Evolutionary conservation across 78 protist genomes (phyloP).

Genomic region (Dictyostelium brefeldianum): DNA sequence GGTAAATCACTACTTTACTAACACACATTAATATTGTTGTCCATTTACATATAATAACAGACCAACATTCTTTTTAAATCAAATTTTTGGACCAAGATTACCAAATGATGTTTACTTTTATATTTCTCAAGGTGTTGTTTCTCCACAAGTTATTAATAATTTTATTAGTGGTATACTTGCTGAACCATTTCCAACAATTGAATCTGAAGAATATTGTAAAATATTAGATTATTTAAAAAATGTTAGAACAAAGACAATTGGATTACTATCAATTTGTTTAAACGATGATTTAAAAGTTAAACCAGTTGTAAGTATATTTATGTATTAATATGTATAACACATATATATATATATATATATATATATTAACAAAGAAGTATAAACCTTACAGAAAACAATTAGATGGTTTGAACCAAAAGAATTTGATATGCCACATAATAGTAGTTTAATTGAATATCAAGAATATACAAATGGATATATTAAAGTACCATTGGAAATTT

Average conservation of each 20-base stretch:
- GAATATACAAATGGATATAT: background rate
- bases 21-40: no score
- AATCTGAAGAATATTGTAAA: conserved; percentile 53
- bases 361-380: background rate
- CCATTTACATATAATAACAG: no score
- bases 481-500: background rate
- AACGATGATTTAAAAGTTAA: conserved; percentile 42
- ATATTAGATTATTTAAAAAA: conserved; percentile 65
- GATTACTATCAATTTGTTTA: conserved; percentile 25
- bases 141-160: conserved; percentile 73
- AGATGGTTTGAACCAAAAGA: conserved; percentile 81
- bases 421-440: conserved; percentile 48
- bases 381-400: conserved; percentile 26
- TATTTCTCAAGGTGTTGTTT: conserved; percentile 67
- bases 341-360: background rate
- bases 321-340: background rate
- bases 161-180: conserved; percentile 45
- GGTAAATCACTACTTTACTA: no score
- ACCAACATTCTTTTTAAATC: conserved; percentile 23
- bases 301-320: conserved; percentile 7
- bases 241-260: conserved; percentile 58
- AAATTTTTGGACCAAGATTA: conserved; percentile 73
- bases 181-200: conserved; percentile 73
- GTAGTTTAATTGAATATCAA: background rate
- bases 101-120: conserved; percentile 80